Evolutionary conservation across 441 rosid genomes (phyloP).

Genomic region (Syzygium syzygioides): DNA sequence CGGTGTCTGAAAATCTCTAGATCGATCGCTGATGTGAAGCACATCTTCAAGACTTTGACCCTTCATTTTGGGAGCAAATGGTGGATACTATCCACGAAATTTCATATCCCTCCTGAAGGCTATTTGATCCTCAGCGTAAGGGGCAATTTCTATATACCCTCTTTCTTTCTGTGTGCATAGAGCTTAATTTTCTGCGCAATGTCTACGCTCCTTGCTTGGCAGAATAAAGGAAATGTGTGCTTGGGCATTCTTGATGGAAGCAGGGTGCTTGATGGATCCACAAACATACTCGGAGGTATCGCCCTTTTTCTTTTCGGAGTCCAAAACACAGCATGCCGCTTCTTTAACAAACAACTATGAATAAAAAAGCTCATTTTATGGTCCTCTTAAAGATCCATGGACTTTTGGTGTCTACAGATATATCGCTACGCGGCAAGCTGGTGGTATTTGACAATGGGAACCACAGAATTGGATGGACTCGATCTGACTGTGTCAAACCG

Average conservation of each 20-base stretch:
- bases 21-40: slow-evolving; percentile 52
- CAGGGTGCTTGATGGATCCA: slow-evolving; percentile 68
- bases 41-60: slow-evolving; percentile 66
- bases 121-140: slow-evolving; percentile 78
- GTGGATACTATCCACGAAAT: slow-evolving; percentile 68
- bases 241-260: slow-evolving; percentile 92
- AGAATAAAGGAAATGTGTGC: slow-evolving; percentile 81
- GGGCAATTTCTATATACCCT: not conserved
- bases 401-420: slow-evolving; percentile 30
- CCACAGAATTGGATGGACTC: slow-evolving; percentile 65
- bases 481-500: slow-evolving; percentile 56
- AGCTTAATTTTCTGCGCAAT: not conserved
- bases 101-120: slow-evolving; percentile 69
- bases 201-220: slow-evolving; percentile 5
- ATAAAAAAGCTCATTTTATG: not conserved
- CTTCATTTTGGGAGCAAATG: slow-evolving; percentile 83
- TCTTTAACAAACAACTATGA: not conserved
- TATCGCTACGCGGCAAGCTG: slow-evolving; percentile 69
- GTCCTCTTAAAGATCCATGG: not conserved
- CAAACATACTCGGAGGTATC: slow-evolving; percentile 87
- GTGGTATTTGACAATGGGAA: slow-evolving; percentile 73
- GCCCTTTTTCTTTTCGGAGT: not conserved
- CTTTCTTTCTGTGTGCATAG: not conserved
- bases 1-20: slow-evolving; percentile 33
- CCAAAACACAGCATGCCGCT: not conserved